Percentiles rank a stretch among this genome's conserved stretches.
These are phyloP conservation scores for Aethionema arabicum DNA, from an alignment of 345 rosid species.

Conservation along the genomic window DNA sequence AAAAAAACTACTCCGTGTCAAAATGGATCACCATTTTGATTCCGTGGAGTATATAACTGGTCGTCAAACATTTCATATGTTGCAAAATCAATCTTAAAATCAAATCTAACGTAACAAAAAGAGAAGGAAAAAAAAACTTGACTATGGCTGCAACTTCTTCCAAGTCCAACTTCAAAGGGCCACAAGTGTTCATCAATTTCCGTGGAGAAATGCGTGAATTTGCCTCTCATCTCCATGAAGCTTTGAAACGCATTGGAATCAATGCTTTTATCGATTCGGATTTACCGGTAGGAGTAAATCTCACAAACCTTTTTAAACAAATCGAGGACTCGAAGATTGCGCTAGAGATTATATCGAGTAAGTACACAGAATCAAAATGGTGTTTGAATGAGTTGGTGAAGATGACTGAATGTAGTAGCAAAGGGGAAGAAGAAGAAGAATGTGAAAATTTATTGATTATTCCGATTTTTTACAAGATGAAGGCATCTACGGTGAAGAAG, in stretches of 20 bases:
- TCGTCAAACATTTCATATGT: background rate
- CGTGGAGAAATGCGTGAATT: constrained; percentile 9
- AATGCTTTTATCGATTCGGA: constrained; percentile 9
- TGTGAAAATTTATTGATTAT: constrained; percentile 3
- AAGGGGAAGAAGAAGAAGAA: too few relatives aligned
- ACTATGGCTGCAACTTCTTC: background rate
- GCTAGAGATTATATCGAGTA: constrained; percentile 17
- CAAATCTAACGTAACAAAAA: background rate
- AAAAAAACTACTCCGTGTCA: too few relatives aligned
- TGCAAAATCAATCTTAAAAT: background rate
- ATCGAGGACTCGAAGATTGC: constrained; percentile 18
- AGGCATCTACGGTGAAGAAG: background rate
- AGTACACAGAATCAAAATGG: constrained; percentile 12
- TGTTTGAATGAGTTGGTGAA: constrained; percentile 18
- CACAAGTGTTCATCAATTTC: constrained; percentile 34
- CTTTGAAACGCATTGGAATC: background rate
- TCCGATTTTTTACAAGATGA: constrained; percentile 23
- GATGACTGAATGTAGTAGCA: constrained; percentile 20
- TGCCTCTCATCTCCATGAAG: constrained; percentile 1
- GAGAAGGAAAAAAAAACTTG: background rate
- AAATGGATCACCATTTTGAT: too few relatives aligned
- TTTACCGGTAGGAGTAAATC: background rate
- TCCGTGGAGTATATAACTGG: background rate
- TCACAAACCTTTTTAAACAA: background rate
- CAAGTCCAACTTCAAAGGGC: background rate